Evolutionary conservation across 208 protist species (phyloP).

Genomic region (Acanthamoeba healyi): DNA sequence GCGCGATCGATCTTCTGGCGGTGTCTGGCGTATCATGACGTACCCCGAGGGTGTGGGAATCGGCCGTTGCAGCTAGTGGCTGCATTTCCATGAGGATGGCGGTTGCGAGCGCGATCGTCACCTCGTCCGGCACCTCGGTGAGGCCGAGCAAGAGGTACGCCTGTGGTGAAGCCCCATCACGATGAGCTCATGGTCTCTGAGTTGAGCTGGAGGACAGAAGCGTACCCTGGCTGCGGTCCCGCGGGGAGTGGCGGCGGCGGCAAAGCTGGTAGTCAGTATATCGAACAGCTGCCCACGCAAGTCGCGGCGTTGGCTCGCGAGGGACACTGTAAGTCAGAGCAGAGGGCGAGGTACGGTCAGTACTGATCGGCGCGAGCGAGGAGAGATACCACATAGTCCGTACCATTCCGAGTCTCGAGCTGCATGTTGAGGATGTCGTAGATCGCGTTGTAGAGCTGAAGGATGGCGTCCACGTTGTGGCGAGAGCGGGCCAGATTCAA

Average conservation of each 20-base stretch:
- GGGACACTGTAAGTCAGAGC: not conserved
- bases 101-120: not conserved
- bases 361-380: not conserved
- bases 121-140: conserved; percentile 71
- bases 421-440: conserved; percentile 55
- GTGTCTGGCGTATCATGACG: not conserved
- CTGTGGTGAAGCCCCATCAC: not conserved
- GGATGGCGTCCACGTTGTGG: conserved; percentile 11
- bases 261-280: not conserved
- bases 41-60: not conserved
- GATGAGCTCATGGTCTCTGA: not conserved
- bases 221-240: not conserved
- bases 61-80: not conserved
- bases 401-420: not conserved
- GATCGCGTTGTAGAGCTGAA: conserved; percentile 38
- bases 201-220: not conserved
- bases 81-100: not conserved
- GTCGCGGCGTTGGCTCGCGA: not conserved
- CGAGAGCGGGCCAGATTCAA: not conserved
- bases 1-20: not conserved
- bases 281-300: not conserved
- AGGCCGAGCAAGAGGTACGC: conserved; percentile 29
- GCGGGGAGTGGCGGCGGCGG: not conserved
- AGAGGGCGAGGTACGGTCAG: not conserved
- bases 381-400: not conserved